phyloP scores from a whole-genome alignment of 176 grass and related monocot species.

The Eragrostis curvula region DNA sequence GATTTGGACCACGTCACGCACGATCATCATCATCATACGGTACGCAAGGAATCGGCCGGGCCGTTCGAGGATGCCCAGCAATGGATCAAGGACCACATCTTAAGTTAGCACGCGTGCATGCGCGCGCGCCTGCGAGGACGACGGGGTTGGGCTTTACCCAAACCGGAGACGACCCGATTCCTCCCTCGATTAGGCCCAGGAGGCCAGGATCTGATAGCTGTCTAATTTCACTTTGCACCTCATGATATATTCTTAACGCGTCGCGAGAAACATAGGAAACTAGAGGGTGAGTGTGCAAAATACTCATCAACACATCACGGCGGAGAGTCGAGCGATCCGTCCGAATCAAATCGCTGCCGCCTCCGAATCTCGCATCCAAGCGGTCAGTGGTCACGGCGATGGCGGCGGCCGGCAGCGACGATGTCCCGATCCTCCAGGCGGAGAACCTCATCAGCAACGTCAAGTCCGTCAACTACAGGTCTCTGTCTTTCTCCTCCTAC shows the following conservation, averaged over 20 bases:
- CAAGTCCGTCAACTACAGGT: slow-evolving; percentile 90
- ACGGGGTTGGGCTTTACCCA: too few species aligned
- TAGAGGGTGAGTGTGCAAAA: not conserved
- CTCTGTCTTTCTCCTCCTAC: not conserved
- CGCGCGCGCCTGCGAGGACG: too few species aligned
- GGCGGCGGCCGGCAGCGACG: slow-evolving; percentile 45
- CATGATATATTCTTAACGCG: too few species aligned
- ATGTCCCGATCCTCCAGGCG: slow-evolving; percentile 57
- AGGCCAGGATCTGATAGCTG: not conserved
- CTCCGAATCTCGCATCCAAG: slow-evolving; percentile 24
- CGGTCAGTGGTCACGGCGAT: not conserved
- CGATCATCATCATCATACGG: not conserved
- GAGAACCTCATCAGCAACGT: slow-evolving; percentile 88
- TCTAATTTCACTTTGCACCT: not conserved
- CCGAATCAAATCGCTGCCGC: slow-evolving; percentile 24
- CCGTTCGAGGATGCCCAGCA: too few species aligned
- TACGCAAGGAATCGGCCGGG: too few species aligned
- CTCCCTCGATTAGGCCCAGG: too few species aligned
- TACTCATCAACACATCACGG: not conserved
- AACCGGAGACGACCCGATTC: too few species aligned
- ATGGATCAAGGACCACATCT: too few species aligned
- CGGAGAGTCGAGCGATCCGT: not conserved
- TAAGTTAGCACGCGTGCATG: too few species aligned
- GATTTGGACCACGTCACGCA: slow-evolving; percentile 30
- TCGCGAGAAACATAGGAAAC: not conserved